Base-by-base conservation (phyloP, 2,329 filamentous ascomycete species). In the Alternaria triticimaculans region DNA sequence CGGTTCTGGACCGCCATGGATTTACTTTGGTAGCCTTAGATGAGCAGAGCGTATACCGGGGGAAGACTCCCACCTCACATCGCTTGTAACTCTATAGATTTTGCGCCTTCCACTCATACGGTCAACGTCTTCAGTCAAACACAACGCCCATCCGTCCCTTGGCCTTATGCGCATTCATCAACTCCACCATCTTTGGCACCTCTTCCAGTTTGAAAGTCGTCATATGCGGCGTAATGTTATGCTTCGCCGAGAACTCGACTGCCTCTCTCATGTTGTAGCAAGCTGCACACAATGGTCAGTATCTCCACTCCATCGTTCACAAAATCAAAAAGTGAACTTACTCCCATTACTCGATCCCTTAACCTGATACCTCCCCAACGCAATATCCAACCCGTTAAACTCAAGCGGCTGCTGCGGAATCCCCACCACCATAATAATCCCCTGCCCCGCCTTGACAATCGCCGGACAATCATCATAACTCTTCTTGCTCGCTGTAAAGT, bases 211-310 rank as follows among this genome's bases (percentile, higher is more conserved):
- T 70, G 46, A 70, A 78, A 9, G 61, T 63, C 15, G 69, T 72
- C 60, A 78, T 54, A 55, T 76, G 75, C 20, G 75, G 71, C 63
- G 72, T 72, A 18, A 78, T 77, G 45, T 72, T 69, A 28, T 78
- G 74, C 54, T 79, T 77, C 10, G 76, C 72, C 30, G 69, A 73
- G 55, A 79, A 78, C 58, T 78, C 74, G 48, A 79, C 76, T 6
- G 72, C 74, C 43, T 71, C 64, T 25, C 69, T 68, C 76, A 79
- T 77, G 41, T 79, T 79, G 60, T 78, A 75, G 55, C 76, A 48
- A 75, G 79, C 55, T 83, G 81, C 25, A 72, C 77, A 80, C 67
- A 33, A 7, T 28, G 83, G 69, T 65, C 75, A 84, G n/a, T 82
- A 83, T 43, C 43, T 8, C 8, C 21, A 2, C 43, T 21, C 3